Percentiles rank a stretch among this genome's conserved stretches.
These are phyloP conservation scores for Spizellomyces sp. DNA, from an alignment of 192 early-diverging fungal genomes.

Conservation along the genomic window DNA sequence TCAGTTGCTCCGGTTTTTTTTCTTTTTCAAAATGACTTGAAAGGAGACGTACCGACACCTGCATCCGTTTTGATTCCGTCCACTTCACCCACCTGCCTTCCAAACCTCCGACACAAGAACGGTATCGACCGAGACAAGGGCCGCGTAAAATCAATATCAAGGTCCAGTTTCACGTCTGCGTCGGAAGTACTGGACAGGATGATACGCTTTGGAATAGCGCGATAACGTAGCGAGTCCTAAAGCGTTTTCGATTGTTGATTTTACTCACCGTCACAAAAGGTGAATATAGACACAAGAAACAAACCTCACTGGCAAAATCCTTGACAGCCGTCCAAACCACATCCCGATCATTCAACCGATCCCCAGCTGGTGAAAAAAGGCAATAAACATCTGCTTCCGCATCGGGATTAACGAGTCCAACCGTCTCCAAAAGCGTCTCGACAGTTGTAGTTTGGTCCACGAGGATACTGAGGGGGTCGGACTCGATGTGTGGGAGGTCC, in stretches of 20 bases:
- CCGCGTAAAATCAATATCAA: constrained; percentile 22
- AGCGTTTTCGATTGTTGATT: too few relatives aligned
- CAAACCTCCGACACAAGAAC: constrained; percentile 33
- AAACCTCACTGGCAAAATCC: constrained; percentile 11
- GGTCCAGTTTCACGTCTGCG: constrained; percentile 21
- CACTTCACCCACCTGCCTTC: constrained; percentile 1
- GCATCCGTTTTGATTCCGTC: constrained; percentile 5
- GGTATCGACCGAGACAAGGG: constrained; percentile 2
- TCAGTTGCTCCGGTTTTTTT: neutral
- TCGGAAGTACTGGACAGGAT: constrained; percentile 11
- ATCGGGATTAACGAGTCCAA: constrained; percentile 11
- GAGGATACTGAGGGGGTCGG: constrained; percentile 6
- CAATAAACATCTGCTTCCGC: constrained; percentile 6
- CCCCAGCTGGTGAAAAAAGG: constrained; percentile 28
- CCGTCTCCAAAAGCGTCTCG: constrained; percentile 18
- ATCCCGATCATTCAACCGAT: constrained; percentile 27
- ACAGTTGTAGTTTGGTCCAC: constrained; percentile 33
- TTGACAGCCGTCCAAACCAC: constrained; percentile 27
- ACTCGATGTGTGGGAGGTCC: neutral
- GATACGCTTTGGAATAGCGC: constrained; percentile 11
- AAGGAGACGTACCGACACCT: constrained; percentile 5
- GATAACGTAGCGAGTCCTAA: constrained; percentile 21
- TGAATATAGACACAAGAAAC: too few relatives aligned
- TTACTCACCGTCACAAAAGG: too few relatives aligned
- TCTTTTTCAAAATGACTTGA: neutral